A percentile compares a stretch with the other conserved stretches of the same genome.
phyloP scores from a whole-genome alignment of 1,284 basidiomycete genomes.

The Fomitopsis pinicola region DNA sequence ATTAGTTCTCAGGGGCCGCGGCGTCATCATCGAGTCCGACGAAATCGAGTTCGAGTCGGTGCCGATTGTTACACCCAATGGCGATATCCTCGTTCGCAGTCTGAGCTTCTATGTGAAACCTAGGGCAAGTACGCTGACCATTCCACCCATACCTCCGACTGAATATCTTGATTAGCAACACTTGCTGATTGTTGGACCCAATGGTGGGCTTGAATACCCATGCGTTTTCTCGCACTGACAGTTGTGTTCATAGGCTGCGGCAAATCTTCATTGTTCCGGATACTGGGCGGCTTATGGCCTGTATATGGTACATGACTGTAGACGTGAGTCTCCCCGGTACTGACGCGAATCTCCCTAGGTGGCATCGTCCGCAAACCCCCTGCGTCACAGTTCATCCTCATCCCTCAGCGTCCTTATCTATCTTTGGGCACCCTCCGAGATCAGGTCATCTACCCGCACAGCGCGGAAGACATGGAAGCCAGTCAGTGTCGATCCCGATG shows the following conservation, averaged over 20 bases:
- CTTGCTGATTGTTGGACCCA: constrained; percentile 88
- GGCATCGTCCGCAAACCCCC: constrained; percentile 93
- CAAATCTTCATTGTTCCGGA: constrained; percentile 90
- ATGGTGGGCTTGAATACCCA: constrained; percentile 47
- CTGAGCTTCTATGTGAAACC: constrained; percentile 89
- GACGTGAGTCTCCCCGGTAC: neutral
- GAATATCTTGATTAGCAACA: constrained; percentile 57
- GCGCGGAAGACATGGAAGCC: constrained; percentile 68
- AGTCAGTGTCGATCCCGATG: constrained; percentile 40
- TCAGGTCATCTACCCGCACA: constrained; percentile 88
- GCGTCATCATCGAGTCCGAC: constrained; percentile 78
- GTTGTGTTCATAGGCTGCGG: constrained; percentile 56
- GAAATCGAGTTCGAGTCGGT: constrained; percentile 92
- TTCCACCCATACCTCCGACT: neutral
- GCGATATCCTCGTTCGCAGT: constrained; percentile 82
- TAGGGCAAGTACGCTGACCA: constrained; percentile 54
- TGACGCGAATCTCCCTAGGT: constrained; percentile 33
- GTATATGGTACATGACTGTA: constrained; percentile 64
- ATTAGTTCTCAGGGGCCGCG: constrained; percentile 76
- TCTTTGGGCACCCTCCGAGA: constrained; percentile 92
- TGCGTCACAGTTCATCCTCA: constrained; percentile 87
- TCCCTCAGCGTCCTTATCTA: constrained; percentile 95
- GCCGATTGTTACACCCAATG: constrained; percentile 95
- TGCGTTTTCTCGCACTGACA: neutral
- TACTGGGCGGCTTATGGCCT: constrained; percentile 96